These are phyloP conservation scores for Trichothecium sympodiale DNA, from an alignment of 2,329 filamentous ascomycete genomes.

Conservation along the genomic window DNA sequence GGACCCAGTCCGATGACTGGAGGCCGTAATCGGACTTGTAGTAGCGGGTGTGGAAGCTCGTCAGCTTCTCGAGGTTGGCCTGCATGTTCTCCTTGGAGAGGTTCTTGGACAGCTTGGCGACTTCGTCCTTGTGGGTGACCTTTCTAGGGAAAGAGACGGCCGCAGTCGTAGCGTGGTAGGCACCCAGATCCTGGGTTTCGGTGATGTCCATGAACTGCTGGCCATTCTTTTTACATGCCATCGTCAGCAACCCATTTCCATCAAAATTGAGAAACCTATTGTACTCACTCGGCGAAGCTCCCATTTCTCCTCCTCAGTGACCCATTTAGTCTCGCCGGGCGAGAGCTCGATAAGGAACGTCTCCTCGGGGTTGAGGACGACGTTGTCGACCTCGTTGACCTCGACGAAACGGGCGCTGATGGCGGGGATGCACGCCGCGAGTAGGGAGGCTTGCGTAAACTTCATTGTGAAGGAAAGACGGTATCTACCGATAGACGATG, in stretches of 20 bases:
- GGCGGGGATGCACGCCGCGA: constrained; percentile 44
- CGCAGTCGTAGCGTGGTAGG: constrained; percentile 20
- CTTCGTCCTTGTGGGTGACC: constrained; percentile 50
- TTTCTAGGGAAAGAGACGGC: constrained; percentile 54
- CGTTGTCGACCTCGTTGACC: constrained; percentile 35
- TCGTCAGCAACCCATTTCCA: not conserved
- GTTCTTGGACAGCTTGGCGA: constrained; percentile 54
- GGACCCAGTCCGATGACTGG: constrained; percentile 81
- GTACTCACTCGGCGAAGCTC: constrained; percentile 59
- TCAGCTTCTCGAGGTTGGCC: constrained; percentile 66
- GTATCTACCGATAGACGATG: too few species aligned
- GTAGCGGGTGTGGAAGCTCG: constrained; percentile 71
- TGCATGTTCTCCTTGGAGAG: constrained; percentile 69
- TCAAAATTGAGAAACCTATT: constrained; percentile 19
- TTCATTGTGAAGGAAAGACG: too few species aligned
- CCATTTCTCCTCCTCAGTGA: constrained; percentile 95
- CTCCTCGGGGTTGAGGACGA: constrained; percentile 32
- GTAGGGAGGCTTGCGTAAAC: constrained; percentile 37
- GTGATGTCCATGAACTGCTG: constrained; percentile 94
- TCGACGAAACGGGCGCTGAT: constrained; percentile 47
- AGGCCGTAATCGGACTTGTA: constrained; percentile 69
- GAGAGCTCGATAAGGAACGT: constrained; percentile 68
- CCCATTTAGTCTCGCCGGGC: constrained; percentile 75
- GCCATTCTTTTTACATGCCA: constrained; percentile 48
- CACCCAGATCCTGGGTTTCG: constrained; percentile 50